phyloP scores from a whole-genome alignment of 352 stramenopile species.

The Pythium pyrilobum region DNA sequence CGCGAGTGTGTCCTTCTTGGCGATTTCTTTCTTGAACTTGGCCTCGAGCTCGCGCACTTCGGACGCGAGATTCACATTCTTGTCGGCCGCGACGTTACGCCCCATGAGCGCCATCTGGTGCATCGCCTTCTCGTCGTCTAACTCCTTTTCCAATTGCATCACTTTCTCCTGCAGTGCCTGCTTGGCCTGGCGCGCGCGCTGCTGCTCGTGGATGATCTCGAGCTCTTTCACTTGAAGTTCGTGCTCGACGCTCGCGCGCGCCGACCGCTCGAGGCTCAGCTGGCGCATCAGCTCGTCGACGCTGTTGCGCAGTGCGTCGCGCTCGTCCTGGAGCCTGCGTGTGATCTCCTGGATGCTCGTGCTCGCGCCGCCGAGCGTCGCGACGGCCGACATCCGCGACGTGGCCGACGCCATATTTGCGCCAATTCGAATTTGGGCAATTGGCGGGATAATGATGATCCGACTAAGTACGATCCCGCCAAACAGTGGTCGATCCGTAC shows the following conservation, averaged over 20 bases:
- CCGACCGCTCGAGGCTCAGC: conserved; percentile 34
- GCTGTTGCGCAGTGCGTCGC: conserved; percentile 36
- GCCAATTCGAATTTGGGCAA: too few relatives aligned
- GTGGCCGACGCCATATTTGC: not conserved
- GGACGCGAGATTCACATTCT: conserved; percentile 36
- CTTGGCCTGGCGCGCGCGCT: conserved; percentile 42
- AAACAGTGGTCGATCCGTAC: not conserved
- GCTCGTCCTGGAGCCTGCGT: conserved; percentile 55
- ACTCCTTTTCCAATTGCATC: conserved; percentile 46
- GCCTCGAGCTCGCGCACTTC: conserved; percentile 51
- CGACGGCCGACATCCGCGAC: not conserved
- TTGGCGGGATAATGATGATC: conserved; percentile 15
- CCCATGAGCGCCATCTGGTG: conserved; percentile 50
- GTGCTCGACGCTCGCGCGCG: conserved; percentile 39
- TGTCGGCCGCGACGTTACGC: conserved; percentile 45
- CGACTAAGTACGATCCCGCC: conserved; percentile 7
- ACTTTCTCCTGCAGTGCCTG: conserved; percentile 46
- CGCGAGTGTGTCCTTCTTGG: conserved; percentile 52
- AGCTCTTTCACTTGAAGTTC: conserved; percentile 60
- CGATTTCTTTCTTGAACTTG: conserved; percentile 57
- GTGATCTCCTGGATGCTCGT: conserved; percentile 48
- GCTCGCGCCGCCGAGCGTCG: conserved; percentile 1
- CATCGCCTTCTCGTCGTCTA: conserved; percentile 48
- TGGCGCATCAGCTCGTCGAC: conserved; percentile 48
- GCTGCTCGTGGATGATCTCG: conserved; percentile 62